Evolutionary conservation across 108 stramenopile species (phyloP).

Genomic region (Hondaea fermentalgiana): DNA sequence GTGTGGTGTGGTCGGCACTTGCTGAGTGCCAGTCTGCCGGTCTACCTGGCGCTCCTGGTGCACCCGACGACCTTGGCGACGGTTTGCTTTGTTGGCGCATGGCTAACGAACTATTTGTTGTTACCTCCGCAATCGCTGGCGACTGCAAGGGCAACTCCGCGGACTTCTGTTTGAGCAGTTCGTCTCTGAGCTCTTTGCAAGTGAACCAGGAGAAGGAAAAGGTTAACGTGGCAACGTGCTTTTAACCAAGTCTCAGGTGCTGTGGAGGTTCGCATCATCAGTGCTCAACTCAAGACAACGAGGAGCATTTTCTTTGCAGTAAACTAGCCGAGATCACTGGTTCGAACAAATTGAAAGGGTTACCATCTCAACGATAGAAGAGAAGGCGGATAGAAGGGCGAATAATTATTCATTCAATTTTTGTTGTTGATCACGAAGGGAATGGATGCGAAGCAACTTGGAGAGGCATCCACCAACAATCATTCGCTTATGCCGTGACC

Average conservation of each 20-base stretch:
- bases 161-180: neutral
- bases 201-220: no score
- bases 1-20: neutral
- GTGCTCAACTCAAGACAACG: no score
- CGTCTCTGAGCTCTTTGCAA: no score
- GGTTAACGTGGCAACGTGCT: no score
- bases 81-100: neutral
- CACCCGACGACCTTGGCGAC: neutral
- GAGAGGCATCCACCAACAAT: neutral
- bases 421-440: neutral
- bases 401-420: no score
- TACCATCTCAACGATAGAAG: no score
- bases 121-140: neutral
- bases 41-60: neutral
- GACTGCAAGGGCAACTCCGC: neutral
- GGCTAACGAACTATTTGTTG: neutral
- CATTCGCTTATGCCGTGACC: neutral
- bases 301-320: no score
- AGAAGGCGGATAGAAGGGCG: no score
- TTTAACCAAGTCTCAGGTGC: no score
- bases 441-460: neutral
- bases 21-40: neutral
- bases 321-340: no score
- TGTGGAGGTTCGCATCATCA: no score
- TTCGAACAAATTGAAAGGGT: no score